Evolutionary conservation across 2,329 filamentous ascomycete genomes (phyloP), one percentile per base, ranked within the genome.

Genomic region (Chrysoporthe cubensis): DNA sequence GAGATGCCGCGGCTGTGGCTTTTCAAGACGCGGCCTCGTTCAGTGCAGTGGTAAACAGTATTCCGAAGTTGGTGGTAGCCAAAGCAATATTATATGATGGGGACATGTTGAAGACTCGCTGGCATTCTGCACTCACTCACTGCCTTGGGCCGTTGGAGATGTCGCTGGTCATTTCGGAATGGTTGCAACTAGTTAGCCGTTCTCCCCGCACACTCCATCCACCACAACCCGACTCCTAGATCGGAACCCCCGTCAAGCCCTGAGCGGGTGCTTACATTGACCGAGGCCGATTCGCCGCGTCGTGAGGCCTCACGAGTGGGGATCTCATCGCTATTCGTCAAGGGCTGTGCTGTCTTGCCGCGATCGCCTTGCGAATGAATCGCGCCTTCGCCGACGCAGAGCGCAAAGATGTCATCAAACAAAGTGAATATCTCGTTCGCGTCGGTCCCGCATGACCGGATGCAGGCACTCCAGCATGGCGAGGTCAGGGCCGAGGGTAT

Each of bases 401-500:
- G 14, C n/a, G 14, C 4, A 43, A 37, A 59, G 32, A 52, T 56
- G 57, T 50, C 37, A 14, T 43, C 44, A 34, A 62, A 43, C 46
- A 62, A 56, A 42, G 26, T 43, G 14, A n/a, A 13, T 21, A 66
- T 66, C 32, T 44, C 65, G 9, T 66, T 64, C 37, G 60, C 65
- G 13, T 64, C 59, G 11, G 61, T 58, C 13, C 34, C 44, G 44
- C 77, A 76, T 66, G 74, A 74, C 66, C 57, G 67, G 9, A 67
- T 69, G 67, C 48, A 65, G 6, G 60, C 76, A 3, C 71, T 79
- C 7, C 68, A 68, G 34, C 74, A 69, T 5, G 73, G 73, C 34
- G 74, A 77, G 64, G 73, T 78, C 3, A 62, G 66, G 40, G 69
- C 76, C 26, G 65, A 62, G 50, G 77, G 77, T 2, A 73, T 78